These are phyloP conservation scores for Candida germanica DNA, from an alignment of 805 yeast genomes.

Conservation along the genomic window DNA sequence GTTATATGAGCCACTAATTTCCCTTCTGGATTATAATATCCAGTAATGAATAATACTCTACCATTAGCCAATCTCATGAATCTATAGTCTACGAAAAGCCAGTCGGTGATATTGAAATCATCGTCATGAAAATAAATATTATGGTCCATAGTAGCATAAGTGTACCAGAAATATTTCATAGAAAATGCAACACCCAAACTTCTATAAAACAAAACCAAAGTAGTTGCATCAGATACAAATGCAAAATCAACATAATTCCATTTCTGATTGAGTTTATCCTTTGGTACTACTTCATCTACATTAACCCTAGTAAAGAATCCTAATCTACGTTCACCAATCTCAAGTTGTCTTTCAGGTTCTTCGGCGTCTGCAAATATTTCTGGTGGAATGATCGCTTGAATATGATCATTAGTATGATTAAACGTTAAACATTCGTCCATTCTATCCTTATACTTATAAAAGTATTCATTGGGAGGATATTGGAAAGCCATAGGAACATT, in stretches of 20 bases:
- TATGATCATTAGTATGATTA: slow-evolving; percentile 23
- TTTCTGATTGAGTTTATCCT: slow-evolving; percentile 7
- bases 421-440: slow-evolving; percentile 13
- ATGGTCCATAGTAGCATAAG: slow-evolving; percentile 40
- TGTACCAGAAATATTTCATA: slow-evolving; percentile 21
- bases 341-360: slow-evolving; percentile 11
- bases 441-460: slow-evolving; percentile 24
- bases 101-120: slow-evolving; percentile 33
- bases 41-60: slow-evolving; percentile 27
- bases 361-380: slow-evolving; percentile 15
- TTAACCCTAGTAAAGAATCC: slow-evolving; percentile 32
- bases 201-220: slow-evolving; percentile 26
- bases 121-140: slow-evolving; percentile 33
- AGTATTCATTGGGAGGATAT: slow-evolving; percentile 23
- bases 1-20: slow-evolving; percentile 28
- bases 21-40: slow-evolving; percentile 27
- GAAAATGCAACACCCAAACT: slow-evolving; percentile 23
- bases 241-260: slow-evolving; percentile 13
- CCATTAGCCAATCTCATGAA: slow-evolving; percentile 32
- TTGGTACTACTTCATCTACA: slow-evolving; percentile 22
- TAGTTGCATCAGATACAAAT: slow-evolving; percentile 28
- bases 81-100: slow-evolving; percentile 35
- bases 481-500: slow-evolving; percentile 32
- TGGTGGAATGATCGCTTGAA: slow-evolving; percentile 14
- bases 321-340: slow-evolving; percentile 23